Base-by-base conservation (phyloP, 768 basidiomycete species). In the Epithele typhae region DNA sequence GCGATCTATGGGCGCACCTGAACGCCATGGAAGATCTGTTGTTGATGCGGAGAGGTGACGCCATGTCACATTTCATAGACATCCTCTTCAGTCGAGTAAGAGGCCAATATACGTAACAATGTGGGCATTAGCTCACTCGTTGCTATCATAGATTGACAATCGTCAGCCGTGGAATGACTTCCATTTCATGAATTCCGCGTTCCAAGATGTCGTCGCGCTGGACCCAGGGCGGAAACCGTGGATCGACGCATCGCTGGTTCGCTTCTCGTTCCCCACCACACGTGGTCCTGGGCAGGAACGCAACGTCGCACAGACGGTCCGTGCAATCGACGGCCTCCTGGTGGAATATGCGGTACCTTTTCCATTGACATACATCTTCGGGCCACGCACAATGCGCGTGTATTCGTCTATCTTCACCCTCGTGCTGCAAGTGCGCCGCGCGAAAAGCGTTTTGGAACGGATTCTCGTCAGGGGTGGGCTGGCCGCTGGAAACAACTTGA, bases 261-360 rank as follows among this genome's bases (percentile, higher is more conserved):
- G 87, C 7, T 68, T 92, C 36, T 83, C 84, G 3, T 82, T 82
- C 58, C 46, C 45, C 7, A 30, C 30, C n/a, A 24, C 41, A 4
- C 72, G 80, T 17, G 78, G 81, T 19, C 64, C 58, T 43, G 74
- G 70, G 50, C 51, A 52, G 22, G 75, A 76, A 22, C 61, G 64
- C 17, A 64, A 64, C n/a, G 72, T 77, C 24, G 63, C 62, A 21
- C 69, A 73, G 35, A 85, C 80, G 1, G 76, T 90, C 33, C 76
- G 73, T 57, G 77, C 78, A 1, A 72, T 91, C 18, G 80, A 83
- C 25, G 84, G 80, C 0, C 68, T 92, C 9, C 63, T 71, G 9
- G 68, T 86, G n/a, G 89, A 91, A 69, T 92, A 92, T 53, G 80
- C 84, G 5, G 73, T 86, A 2, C 85, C 90, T 1, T 91, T 89